A percentile compares a stretch with the other conserved stretches of the same genome.
Conservation (phyloP, 2,329 filamentous ascomycete species). For the Colletotrichum lupini region DNA sequence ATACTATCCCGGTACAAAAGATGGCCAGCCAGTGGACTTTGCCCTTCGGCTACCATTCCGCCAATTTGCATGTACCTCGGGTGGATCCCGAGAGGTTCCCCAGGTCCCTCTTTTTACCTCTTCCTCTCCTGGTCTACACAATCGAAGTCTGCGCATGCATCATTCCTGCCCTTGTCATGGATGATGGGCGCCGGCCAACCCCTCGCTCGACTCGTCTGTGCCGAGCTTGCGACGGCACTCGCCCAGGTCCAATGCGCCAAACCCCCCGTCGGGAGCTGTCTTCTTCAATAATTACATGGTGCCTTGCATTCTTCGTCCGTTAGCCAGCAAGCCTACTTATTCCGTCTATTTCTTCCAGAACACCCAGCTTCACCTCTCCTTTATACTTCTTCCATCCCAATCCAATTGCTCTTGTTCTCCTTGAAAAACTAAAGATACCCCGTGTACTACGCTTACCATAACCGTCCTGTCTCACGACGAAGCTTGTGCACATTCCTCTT, state of each 20-base stretch:
- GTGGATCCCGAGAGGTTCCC: slow-evolving; percentile 14
- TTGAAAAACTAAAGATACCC: slow-evolving; percentile 23
- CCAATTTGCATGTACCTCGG: slow-evolving; percentile 19
- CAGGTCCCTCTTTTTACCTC: slow-evolving; percentile 22
- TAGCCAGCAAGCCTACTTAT: not conserved
- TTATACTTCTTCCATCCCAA: not conserved
- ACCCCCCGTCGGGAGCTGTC: not conserved
- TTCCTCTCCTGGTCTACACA: not conserved
- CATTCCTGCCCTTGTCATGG: slow-evolving; percentile 28
- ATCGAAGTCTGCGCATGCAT: slow-evolving; percentile 21
- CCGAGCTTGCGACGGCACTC: slow-evolving; percentile 33
- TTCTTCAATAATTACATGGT: not conserved
- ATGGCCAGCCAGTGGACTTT: slow-evolving; percentile 6
- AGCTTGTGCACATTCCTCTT: slow-evolving; percentile 13
- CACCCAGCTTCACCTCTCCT: not conserved
- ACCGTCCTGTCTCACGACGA: slow-evolving; percentile 19
- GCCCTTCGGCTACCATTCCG: not conserved
- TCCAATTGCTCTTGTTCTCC: slow-evolving; percentile 5
- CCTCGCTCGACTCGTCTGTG: slow-evolving; percentile 18
- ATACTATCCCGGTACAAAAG: not conserved
- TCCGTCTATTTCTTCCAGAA: slow-evolving; percentile 23
- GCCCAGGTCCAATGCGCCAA: slow-evolving; percentile 7
- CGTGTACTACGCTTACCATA: slow-evolving; percentile 7
- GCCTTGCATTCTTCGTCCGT: slow-evolving; percentile 14
- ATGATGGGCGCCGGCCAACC: slow-evolving; percentile 32